Percentiles rank a stretch among this genome's conserved stretches.
Conservation (phyloP, 2,329 filamentous ascomycete species). For the Penicillium sp. region DNA sequence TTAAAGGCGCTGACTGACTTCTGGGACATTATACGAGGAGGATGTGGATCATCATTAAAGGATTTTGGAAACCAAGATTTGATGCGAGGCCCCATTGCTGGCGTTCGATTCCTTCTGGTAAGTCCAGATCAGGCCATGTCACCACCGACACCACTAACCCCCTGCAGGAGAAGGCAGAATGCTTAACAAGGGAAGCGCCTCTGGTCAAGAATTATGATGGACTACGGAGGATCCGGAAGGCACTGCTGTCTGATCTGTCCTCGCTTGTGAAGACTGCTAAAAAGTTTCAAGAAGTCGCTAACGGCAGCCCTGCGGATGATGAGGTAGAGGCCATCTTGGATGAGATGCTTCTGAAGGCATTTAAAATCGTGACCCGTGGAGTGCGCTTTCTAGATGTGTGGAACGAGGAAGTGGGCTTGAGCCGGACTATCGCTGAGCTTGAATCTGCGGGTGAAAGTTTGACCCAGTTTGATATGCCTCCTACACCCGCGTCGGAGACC, state of each 20-base stretch:
- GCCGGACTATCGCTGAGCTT: slow-evolving; percentile 41
- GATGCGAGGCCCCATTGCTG: slow-evolving; percentile 89
- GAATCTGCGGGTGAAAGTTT: slow-evolving; percentile 25
- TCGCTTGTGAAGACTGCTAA: slow-evolving; percentile 87
- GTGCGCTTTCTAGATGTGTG: slow-evolving; percentile 87
- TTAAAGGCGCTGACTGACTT: slow-evolving; percentile 86
- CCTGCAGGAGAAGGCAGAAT: slow-evolving; percentile 78
- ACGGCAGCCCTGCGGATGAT: slow-evolving; percentile 43
- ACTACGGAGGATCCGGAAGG: slow-evolving; percentile 79
- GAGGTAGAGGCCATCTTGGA: slow-evolving; percentile 66
- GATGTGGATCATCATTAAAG: slow-evolving; percentile 70
- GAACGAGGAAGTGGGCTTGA: slow-evolving; percentile 57
- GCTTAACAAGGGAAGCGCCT: slow-evolving; percentile 76
- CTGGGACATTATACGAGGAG: slow-evolving; percentile 84
- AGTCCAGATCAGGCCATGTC: slow-evolving; percentile 40
- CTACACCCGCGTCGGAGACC: slow-evolving; percentile 41
- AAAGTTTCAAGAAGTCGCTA: slow-evolving; percentile 73
- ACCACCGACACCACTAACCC: slow-evolving; percentile 18
- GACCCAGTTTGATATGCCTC: slow-evolving; percentile 32
- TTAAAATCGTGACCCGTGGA: slow-evolving; percentile 88
- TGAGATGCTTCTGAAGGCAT: slow-evolving; percentile 89
- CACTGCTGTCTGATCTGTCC: slow-evolving; percentile 83
- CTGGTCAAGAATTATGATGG: slow-evolving; percentile 73
- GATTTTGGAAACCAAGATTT: slow-evolving; percentile 91
- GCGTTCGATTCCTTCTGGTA: slow-evolving; percentile 86